phyloP scores from a whole-genome alignment of 1,139 yeast species.

The Taphrina communis region DNA sequence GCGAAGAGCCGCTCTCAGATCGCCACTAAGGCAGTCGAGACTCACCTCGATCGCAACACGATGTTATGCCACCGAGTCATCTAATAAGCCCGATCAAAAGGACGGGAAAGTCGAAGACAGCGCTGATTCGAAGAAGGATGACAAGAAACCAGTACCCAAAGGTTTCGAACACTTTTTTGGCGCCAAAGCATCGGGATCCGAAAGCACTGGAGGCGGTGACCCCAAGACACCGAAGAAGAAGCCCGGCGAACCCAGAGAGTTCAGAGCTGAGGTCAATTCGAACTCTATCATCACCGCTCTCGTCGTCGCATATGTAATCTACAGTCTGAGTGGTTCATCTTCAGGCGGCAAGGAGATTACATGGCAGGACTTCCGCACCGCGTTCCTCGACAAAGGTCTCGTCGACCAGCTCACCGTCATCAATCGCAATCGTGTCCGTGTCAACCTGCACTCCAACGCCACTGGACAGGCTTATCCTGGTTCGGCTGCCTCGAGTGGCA shows the following conservation, averaged over 20 bases:
- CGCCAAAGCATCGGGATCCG: constrained; percentile 19
- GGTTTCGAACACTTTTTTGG: constrained; percentile 43
- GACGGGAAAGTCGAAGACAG: constrained; percentile 29
- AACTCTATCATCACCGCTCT: constrained; percentile 36
- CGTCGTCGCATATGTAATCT: constrained; percentile 38
- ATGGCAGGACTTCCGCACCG: constrained; percentile 87
- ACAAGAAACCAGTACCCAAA: constrained; percentile 36
- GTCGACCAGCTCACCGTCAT: constrained; percentile 78
- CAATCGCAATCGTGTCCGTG: constrained; percentile 79
- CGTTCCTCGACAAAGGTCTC: constrained; percentile 80
- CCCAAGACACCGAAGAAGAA: constrained; percentile 37
- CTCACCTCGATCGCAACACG: constrained; percentile 17
- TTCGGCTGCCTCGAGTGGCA: constrained; percentile 44
- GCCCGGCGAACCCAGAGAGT: constrained; percentile 33
- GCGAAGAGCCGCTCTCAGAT: constrained; percentile 18
- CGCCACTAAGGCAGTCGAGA: constrained; percentile 21
- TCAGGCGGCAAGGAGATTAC: constrained; percentile 59
- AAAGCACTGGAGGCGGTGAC: constrained; percentile 20
- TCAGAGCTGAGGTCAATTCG: constrained; percentile 34
- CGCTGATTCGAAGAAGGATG: constrained; percentile 13
- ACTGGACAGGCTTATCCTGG: constrained; percentile 49
- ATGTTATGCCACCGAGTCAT: constrained; percentile 36
- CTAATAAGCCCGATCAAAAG: constrained; percentile 39
- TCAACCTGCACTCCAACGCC: constrained; percentile 68
- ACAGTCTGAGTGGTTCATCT: constrained; percentile 42